Conservation (phyloP, 176 grass and related monocot species). For the Ensete ventricosum region DNA sequence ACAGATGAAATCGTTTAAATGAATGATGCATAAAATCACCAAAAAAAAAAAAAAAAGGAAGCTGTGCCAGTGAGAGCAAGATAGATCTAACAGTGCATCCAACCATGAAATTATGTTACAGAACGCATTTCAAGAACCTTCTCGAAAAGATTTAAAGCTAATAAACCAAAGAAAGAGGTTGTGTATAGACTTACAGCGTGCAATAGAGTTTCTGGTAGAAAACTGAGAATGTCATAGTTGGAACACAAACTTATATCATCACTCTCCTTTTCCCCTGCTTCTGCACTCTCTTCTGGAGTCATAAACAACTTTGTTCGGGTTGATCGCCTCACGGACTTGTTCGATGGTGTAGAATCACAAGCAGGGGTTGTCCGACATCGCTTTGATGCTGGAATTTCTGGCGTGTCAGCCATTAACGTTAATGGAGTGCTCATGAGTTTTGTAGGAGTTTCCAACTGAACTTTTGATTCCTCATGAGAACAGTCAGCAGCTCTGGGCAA, state of each 20-base stretch:
- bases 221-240: constrained; percentile 38
- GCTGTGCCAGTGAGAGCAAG: background rate
- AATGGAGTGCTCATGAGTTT: constrained; percentile 49
- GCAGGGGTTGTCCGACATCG: constrained; percentile 20
- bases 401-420: constrained; percentile 43
- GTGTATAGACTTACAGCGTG: background rate
- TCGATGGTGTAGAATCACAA: background rate
- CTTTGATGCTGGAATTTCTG: constrained; percentile 45
- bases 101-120: background rate
- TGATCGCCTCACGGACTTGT: constrained; percentile 25
- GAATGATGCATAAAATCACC: too few species aligned
- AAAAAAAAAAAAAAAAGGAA: background rate
- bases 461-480: constrained; percentile 10
- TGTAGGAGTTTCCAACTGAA: constrained; percentile 46
- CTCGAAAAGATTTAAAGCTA: background rate
- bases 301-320: constrained; percentile 59
- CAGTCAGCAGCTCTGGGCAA: constrained; percentile 10
- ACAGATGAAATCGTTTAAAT: too few species aligned
- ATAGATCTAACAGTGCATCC: background rate
- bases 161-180: background rate
- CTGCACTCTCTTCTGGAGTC: constrained; percentile 46
- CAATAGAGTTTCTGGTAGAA: constrained; percentile 44
- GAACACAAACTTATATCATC: constrained; percentile 14
- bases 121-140: background rate
- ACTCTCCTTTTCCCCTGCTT: constrained; percentile 17